These are phyloP conservation scores for Crucibulum parvulum DNA, from an alignment of 1,284 basidiomycete genomes.

Conservation along the genomic window DNA sequence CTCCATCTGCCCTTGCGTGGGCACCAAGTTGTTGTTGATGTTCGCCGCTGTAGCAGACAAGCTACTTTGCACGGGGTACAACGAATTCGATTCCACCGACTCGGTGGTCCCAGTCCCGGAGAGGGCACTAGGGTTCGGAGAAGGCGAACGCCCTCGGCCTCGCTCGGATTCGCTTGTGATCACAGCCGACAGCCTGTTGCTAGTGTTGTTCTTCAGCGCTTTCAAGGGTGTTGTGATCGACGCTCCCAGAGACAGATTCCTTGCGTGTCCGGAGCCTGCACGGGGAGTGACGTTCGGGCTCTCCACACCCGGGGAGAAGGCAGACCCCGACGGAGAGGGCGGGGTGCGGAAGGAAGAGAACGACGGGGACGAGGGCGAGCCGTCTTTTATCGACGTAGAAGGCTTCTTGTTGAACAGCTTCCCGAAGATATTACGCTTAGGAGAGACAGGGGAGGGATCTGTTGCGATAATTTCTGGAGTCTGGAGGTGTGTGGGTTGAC, in stretches of 20 bases:
- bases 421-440: slow-evolving; percentile 21
- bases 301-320: not conserved
- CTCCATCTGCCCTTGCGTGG: not conserved
- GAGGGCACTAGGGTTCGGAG: too few relatives aligned
- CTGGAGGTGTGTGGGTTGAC: not conserved
- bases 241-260: slow-evolving; percentile 24
- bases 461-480: not conserved
- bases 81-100: not conserved
- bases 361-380: slow-evolving; percentile 1
- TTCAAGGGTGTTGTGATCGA: slow-evolving; percentile 17
- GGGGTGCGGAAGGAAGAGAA: slow-evolving; percentile 41
- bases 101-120: too few relatives aligned
- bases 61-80: slow-evolving; percentile 9
- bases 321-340: slow-evolving; percentile 20
- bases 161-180: too few relatives aligned
- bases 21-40: slow-evolving; percentile 8
- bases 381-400: slow-evolving; percentile 3
- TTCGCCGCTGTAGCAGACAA: slow-evolving; percentile 5
- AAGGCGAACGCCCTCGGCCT: too few relatives aligned
- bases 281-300: slow-evolving; percentile 5
- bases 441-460: not conserved
- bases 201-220: slow-evolving; percentile 16
- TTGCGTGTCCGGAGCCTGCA: slow-evolving; percentile 19
- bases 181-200: not conserved
- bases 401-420: slow-evolving; percentile 20